These are phyloP conservation scores for Plasmodium gonderi DNA, from an alignment of 169 alveolate species.

Conservation along the genomic window DNA sequence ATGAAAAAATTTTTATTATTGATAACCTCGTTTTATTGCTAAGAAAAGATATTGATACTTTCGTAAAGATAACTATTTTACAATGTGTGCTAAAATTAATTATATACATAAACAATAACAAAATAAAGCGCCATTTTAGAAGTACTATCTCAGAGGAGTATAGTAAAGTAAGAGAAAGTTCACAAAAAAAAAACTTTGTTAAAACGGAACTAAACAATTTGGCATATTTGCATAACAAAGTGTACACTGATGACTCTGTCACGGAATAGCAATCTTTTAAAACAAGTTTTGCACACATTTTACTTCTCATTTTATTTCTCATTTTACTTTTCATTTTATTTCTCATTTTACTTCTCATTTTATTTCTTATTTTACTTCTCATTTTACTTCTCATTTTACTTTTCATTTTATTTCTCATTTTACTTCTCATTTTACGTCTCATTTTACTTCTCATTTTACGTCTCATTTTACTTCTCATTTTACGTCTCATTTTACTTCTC, in stretches of 20 bases:
- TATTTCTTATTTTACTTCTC: too few species aligned
- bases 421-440: too few species aligned
- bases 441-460: too few species aligned
- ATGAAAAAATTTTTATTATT: conserved; percentile 44
- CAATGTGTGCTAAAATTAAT: conserved; percentile 32
- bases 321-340: too few species aligned
- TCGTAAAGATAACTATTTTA: conserved; percentile 39
- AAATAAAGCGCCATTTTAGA: conserved; percentile 1
- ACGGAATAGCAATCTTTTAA: neutral
- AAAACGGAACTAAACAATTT: conserved; percentile 21
- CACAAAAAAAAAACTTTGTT: neutral
- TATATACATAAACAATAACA: conserved; percentile 10
- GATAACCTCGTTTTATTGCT: conserved; percentile 47
- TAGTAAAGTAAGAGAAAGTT: conserved; percentile 4
- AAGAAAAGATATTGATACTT: conserved; percentile 1
- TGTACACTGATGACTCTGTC: neutral
- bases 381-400: too few species aligned
- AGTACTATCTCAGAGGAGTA: conserved; percentile 8
- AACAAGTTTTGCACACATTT: too few species aligned
- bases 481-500: too few species aligned
- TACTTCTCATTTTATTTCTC: too few species aligned
- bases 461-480: too few species aligned
- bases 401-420: too few species aligned
- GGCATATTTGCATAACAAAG: conserved; percentile 21
- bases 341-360: too few species aligned